phyloP scores from a whole-genome alignment of 176 grass and related monocot genomes.

The Melocanna baccifera region DNA sequence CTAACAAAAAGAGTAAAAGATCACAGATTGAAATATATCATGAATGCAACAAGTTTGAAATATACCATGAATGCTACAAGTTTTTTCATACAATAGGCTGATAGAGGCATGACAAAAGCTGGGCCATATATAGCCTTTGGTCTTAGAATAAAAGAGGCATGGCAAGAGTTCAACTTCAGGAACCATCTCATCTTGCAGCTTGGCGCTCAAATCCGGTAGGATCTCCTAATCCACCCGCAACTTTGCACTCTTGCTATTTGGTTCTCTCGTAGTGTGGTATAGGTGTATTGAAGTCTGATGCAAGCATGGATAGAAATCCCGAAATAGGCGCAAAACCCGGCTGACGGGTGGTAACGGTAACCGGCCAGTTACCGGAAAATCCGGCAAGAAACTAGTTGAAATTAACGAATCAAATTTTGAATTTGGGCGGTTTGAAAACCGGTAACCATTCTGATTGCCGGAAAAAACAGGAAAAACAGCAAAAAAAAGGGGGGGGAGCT shows the following conservation, averaged over 20 bases:
- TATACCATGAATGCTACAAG: not conserved
- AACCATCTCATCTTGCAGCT: not conserved
- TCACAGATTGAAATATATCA: not conserved
- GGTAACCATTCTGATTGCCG: too few relatives aligned
- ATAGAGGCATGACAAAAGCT: not conserved
- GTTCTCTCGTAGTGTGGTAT: not conserved
- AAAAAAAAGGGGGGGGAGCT: too few relatives aligned
- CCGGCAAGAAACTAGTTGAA: too few relatives aligned
- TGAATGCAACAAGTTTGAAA: not conserved
- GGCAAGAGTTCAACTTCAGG: not conserved
- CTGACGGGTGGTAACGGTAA: too few relatives aligned
- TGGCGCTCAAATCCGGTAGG: not conserved
- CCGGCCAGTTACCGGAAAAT: too few relatives aligned
- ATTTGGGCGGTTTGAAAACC: too few relatives aligned
- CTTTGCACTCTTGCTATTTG: not conserved
- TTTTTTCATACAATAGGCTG: not conserved
- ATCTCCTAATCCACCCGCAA: not conserved
- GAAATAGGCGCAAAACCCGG: too few relatives aligned
- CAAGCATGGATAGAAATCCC: too few relatives aligned
- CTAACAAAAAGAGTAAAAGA: not conserved
- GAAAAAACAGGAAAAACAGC: too few relatives aligned
- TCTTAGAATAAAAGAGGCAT: not conserved
- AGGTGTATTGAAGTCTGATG: not conserved
- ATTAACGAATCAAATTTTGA: too few relatives aligned
- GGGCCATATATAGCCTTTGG: not conserved